These are phyloP conservation scores for Ophiosphaerella narmari DNA, from an alignment of 2,329 filamentous ascomycete species.

Conservation along the genomic window DNA sequence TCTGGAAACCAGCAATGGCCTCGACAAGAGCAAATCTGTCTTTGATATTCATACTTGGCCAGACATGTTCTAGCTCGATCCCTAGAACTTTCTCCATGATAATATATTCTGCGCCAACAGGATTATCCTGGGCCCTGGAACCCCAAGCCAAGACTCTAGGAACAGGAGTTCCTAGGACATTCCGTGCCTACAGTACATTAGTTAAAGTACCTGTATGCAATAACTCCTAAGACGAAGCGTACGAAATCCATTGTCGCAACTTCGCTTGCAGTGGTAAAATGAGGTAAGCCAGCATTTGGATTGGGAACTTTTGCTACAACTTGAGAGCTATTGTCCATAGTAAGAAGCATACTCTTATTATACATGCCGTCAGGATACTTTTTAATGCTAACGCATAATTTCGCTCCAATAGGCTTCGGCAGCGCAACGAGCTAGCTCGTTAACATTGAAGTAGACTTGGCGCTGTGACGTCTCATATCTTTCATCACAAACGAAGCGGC, in stretches of 20 bases:
- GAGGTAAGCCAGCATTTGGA: conserved; percentile 41
- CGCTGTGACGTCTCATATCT: conserved; percentile 24
- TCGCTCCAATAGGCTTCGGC: conserved; percentile 30
- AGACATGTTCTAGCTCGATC: conserved; percentile 35
- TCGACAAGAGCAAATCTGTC: conserved; percentile 33
- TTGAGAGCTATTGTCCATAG: conserved; percentile 42
- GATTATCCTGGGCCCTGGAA: conserved; percentile 29
- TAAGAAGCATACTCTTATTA: conserved; percentile 43
- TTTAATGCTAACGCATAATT: conserved; percentile 27
- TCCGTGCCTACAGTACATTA: conserved; percentile 27
- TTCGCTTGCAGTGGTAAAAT: conserved; percentile 45
- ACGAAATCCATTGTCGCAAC: conserved; percentile 47
- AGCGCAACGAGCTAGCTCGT: conserved; percentile 30
- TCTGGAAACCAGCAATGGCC: conserved; percentile 35
- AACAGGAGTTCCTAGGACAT: conserved; percentile 35
- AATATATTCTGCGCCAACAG: conserved; percentile 42
- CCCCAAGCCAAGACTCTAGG: conserved; percentile 42
- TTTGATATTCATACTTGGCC: conserved; percentile 31
- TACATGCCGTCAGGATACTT: conserved; percentile 42
- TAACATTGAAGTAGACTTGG: conserved; percentile 33
- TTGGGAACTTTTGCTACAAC: conserved; percentile 46
- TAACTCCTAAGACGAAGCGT: conserved; percentile 3
- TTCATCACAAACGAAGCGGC: conserved; percentile 34
- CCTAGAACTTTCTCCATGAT: conserved; percentile 38
- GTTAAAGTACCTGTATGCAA: conserved; percentile 1